Evolutionary conservation across 1,139 yeast genomes (phyloP).

Genomic region (Pichia sp.): DNA sequence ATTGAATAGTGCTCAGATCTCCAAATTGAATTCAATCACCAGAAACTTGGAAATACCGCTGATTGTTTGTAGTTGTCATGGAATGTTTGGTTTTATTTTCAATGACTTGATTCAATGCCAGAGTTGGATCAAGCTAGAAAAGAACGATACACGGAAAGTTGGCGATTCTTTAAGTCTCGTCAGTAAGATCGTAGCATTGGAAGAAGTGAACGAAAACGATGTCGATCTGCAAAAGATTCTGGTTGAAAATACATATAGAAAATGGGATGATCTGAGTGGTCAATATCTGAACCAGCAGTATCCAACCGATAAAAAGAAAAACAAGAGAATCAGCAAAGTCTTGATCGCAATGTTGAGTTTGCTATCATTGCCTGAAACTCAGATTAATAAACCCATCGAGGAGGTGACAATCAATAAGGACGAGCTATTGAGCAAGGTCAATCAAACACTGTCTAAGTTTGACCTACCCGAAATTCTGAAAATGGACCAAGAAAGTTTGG

Average conservation of each 20-base stretch:
- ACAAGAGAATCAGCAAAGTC: slow-evolving; percentile 48
- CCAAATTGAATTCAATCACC: slow-evolving; percentile 42
- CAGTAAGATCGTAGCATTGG: slow-evolving; percentile 46
- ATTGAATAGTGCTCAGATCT: slow-evolving; percentile 34
- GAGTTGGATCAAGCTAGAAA: slow-evolving; percentile 46
- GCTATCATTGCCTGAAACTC: slow-evolving; percentile 29
- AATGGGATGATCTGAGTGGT: slow-evolving; percentile 28
- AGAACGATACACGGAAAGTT: slow-evolving; percentile 35
- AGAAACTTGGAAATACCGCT: slow-evolving; percentile 54
- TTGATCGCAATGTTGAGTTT: slow-evolving; percentile 57
- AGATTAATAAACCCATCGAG: slow-evolving; percentile 13
- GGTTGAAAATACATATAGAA: slow-evolving; percentile 44
- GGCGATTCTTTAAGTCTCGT: slow-evolving; percentile 39
- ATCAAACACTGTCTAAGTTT: slow-evolving; percentile 26
- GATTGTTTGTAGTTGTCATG: slow-evolving; percentile 63
- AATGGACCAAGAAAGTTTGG: slow-evolving; percentile 30
- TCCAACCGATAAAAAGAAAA: slow-evolving; percentile 40
- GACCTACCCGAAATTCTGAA: slow-evolving; percentile 29
- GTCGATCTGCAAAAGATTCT: slow-evolving; percentile 37
- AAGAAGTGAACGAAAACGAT: slow-evolving; percentile 32
- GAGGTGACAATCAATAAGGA: slow-evolving; percentile 13
- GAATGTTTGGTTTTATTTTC: slow-evolving; percentile 76
- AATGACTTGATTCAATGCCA: slow-evolving; percentile 67
- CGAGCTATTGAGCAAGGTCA: slow-evolving; percentile 24
- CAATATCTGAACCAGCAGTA: slow-evolving; percentile 24